Evolutionary conservation across 257 asterid species (phyloP).

Genomic region (Solanum bukasovii): DNA sequence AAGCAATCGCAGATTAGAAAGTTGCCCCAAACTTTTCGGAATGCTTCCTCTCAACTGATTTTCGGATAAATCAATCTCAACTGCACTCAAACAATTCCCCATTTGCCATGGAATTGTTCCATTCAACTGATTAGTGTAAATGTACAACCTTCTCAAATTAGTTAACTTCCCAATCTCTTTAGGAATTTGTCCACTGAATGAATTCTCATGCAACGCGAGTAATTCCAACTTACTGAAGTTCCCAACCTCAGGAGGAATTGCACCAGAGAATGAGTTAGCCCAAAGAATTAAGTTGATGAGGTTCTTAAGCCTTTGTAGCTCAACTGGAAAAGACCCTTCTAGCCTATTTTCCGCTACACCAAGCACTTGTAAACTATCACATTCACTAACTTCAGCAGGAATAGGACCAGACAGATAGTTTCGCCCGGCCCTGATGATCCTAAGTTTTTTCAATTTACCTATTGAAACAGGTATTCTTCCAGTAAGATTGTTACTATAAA

Average conservation of each 20-base stretch:
- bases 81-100: constrained; percentile 44
- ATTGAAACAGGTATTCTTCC: constrained; percentile 53
- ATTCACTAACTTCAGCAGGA: constrained; percentile 47
- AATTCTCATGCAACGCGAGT: constrained; percentile 54
- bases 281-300: constrained; percentile 54
- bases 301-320: constrained; percentile 42
- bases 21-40: constrained; percentile 35
- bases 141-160: constrained; percentile 36
- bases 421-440: constrained; percentile 58
- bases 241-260: constrained; percentile 61
- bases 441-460: constrained; percentile 42
- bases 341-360: constrained; percentile 65
- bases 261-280: constrained; percentile 53
- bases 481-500: constrained; percentile 74
- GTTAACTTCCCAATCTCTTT: constrained; percentile 54
- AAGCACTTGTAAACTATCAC: constrained; percentile 51
- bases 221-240: constrained; percentile 60
- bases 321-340: constrained; percentile 51
- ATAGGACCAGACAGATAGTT: constrained; percentile 57
- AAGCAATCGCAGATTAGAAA: constrained; percentile 47
- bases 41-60: constrained; percentile 51
- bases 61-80: constrained; percentile 77
- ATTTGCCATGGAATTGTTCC: constrained; percentile 67
- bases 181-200: constrained; percentile 49
- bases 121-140: constrained; percentile 57